Evolutionary conservation across 441 rosid species (phyloP), one percentile per base, ranked within the genome.

Genomic region (Corymbia citriodora): DNA sequence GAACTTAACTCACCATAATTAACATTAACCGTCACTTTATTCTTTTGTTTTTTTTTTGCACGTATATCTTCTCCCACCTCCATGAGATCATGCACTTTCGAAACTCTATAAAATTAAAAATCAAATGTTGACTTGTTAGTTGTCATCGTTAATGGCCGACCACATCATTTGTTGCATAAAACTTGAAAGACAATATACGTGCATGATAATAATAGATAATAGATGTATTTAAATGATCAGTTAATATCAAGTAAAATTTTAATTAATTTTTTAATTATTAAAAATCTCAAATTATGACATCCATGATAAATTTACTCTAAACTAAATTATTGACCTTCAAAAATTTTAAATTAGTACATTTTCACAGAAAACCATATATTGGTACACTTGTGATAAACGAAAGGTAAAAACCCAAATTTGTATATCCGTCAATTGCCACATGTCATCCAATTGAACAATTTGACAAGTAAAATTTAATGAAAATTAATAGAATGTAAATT

Each of bases 361-460:
- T 55, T 40, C 40, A 40, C 40, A 40, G 40, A 40, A 55, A 55
- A 18, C 25, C 10, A 55, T 0, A 55, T 25, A 55, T 55, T 55
- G 5, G 1, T 55, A 18, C 5, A 19, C 5, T 3, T 19, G 5
- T 0, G 2, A 55, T 9, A 55, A 8, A 3, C 0, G 17, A 19
- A 55, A 10, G 8, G 25, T 55, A 55, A 55, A 7, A 55, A 0
- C 10, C 0, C 5, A 55, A 8, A 55, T 55, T 4, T 0, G 0
- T 55, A 55, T 1, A 1, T 55, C 0, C 0, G 10, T 55, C 0
- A 19, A 55, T 0, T 8, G 0, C 21, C 1, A 55, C 21, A 0
- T 2, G 15, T 6, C 0, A 16, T 54, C 3, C 1, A 6, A 54
- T 7, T 15, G 0, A 54, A 3, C 17, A 1, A 55, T 19, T 18